Evolutionary conservation across 345 rosid species (phyloP).

Genomic region (Leavenworthia alabamica): DNA sequence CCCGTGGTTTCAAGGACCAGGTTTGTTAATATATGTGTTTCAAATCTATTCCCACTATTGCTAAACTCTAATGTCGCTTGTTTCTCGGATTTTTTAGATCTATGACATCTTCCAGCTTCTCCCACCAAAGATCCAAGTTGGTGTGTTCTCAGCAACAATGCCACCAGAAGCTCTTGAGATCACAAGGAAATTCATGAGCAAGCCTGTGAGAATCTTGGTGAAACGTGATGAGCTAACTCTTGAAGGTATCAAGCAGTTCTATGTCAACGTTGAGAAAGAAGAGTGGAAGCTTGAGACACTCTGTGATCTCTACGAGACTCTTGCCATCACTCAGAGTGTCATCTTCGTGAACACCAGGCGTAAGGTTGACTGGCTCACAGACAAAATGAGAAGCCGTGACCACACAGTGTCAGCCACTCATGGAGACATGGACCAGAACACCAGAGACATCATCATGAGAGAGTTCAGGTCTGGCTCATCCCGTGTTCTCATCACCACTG

Average conservation of each 20-base stretch:
- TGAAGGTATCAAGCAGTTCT: slow-evolving; percentile 73
- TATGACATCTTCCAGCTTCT: slow-evolving; percentile 74
- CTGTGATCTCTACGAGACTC: slow-evolving; percentile 68
- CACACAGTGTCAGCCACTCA: slow-evolving; percentile 74
- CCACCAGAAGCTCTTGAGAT: slow-evolving; percentile 80
- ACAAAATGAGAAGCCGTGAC: slow-evolving; percentile 61
- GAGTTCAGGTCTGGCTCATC: slow-evolving; percentile 76
- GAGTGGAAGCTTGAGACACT: slow-evolving; percentile 78
- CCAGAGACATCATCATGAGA: slow-evolving; percentile 67
- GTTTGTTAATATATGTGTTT: no score
- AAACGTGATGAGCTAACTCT: slow-evolving; percentile 76
- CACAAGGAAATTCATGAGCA: slow-evolving; percentile 73
- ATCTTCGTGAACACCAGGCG: slow-evolving; percentile 67
- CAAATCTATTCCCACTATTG: background rate
- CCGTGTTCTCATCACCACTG: slow-evolving; percentile 66
- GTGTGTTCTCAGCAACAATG: slow-evolving; percentile 78
- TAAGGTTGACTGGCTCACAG: slow-evolving; percentile 79
- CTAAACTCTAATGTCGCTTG: background rate
- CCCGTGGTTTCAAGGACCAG: no score
- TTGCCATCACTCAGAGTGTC: slow-evolving; percentile 68
- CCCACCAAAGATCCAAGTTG: slow-evolving; percentile 63
- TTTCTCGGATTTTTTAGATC: slow-evolving; percentile 38
- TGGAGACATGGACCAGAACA: slow-evolving; percentile 77
- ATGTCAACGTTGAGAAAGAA: slow-evolving; percentile 66
- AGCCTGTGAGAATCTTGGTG: slow-evolving; percentile 70